Evolutionary conservation across 2,329 filamentous ascomycete species (phyloP), one percentile per base, ranked within the genome.

Genomic region (Hysterium pulicare): DNA sequence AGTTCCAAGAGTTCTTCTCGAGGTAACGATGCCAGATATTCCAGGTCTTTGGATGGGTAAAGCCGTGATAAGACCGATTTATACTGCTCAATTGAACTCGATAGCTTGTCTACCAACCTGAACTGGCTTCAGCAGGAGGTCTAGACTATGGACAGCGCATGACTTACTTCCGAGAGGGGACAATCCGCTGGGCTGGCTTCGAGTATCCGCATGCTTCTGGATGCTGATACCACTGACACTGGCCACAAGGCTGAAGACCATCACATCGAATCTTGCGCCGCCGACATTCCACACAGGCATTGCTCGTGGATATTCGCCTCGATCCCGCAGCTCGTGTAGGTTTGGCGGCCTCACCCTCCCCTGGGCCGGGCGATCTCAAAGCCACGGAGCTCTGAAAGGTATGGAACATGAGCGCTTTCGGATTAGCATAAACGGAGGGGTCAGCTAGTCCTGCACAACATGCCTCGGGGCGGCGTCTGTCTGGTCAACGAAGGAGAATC

Each of bases 241-340:
- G 87, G 28, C 86, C 85, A 60, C 87, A 93, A 9, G 87, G 87
- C 58, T 88, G 84, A 51, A 84, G 79, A 41, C 87, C 87, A 69
- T 90, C 86, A 60, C 87, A 93, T 49, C 87, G 83, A 42, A 91
- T 91, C 67, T 91, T 93, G 48, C 87, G 79, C 53, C 87, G 77
- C 59, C 89, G 83, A 69, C 87, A 89, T 55, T 87, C 84, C 36
- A 85, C 82, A 62, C 85, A 89, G 28, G 85, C 85, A 57, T 85
- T 73, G 54, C 64, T 72, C 3, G 71, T 74, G 4, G 71, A 73
- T 34, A 73, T 73, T 4, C 71, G 64, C 26, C 70, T 58, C 17
- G 70, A 70, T 31, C 62, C 67, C 17, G 61, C 53, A 13, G 61
- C 54, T 6, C 61, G 63, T 41, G 56, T 53, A 41, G 59, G 60